Percentiles rank a stretch among this genome's conserved stretches.
Evolutionary conservation across 331 rosid species (phyloP).

Genomic region (Rosa hybrid): DNA sequence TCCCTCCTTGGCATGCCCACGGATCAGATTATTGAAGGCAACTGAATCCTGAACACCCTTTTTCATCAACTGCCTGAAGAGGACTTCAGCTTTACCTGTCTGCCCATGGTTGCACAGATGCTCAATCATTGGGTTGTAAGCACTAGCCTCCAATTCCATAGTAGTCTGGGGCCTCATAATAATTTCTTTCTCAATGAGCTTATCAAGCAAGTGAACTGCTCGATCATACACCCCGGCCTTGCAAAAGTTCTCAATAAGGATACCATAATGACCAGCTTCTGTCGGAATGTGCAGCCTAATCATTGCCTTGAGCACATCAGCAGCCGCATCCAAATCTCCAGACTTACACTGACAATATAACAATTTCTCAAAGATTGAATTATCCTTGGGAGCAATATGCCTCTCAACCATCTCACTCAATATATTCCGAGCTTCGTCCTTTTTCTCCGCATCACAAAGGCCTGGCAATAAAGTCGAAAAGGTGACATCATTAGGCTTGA

Average conservation of each 20-base stretch:
- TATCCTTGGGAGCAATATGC: conserved; percentile 65
- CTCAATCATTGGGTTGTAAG: conserved; percentile 68
- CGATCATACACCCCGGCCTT: conserved; percentile 53
- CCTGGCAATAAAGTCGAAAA: conserved; percentile 67
- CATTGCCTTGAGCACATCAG: conserved; percentile 68
- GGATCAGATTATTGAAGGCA: conserved; percentile 68
- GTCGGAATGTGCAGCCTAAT: conserved; percentile 69
- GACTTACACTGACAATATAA: conserved; percentile 55
- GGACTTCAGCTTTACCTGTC: conserved; percentile 62
- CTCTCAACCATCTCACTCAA: conserved; percentile 72
- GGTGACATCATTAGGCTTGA: conserved; percentile 68
- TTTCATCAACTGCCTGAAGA: conserved; percentile 79
- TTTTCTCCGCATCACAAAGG: conserved; percentile 62
- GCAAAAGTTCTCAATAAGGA: conserved; percentile 73
- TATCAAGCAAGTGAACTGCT: conserved; percentile 65
- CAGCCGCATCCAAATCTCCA: conserved; percentile 73
- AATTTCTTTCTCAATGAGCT: conserved; percentile 74
- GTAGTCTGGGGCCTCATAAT: conserved; percentile 56
- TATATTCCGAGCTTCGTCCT: conserved; percentile 49
- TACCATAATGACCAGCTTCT: conserved; percentile 74
- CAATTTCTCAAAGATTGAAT: conserved; percentile 54
- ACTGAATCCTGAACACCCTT: conserved; percentile 63
- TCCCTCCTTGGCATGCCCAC: conserved; percentile 81
- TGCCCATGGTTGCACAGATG: conserved; percentile 64
- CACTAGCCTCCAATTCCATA: conserved; percentile 60